Evolutionary conservation across 2,329 filamentous ascomycete genomes (phyloP).

Genomic region (Elsinoe batatas): DNA sequence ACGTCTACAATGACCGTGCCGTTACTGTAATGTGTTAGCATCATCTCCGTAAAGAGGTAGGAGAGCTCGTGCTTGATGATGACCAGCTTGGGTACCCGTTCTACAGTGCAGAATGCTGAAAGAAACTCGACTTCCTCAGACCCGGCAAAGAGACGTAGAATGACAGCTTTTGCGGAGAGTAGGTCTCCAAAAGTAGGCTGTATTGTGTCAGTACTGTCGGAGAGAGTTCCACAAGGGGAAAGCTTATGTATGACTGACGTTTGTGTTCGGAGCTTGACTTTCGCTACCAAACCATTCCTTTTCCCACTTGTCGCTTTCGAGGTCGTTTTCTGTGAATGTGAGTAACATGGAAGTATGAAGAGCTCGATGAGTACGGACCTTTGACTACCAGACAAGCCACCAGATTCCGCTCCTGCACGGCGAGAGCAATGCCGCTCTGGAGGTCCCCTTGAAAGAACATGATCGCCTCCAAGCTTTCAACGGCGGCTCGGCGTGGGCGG

Average conservation of each 20-base stretch:
- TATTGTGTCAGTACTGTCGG: background rate
- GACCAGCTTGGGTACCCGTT: conserved; percentile 65
- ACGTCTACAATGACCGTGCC: conserved; percentile 14
- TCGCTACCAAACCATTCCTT: conserved; percentile 22
- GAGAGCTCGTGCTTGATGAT: conserved; percentile 44
- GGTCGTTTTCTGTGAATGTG: conserved; percentile 49
- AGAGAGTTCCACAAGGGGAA: background rate
- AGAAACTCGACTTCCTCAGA: conserved; percentile 76
- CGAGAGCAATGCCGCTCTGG: conserved; percentile 68
- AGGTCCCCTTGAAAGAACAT: conserved; percentile 80
- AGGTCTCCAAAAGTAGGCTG: conserved; percentile 25
- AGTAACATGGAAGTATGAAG: background rate
- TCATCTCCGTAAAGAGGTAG: too few relatives aligned
- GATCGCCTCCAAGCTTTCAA: conserved; percentile 4
- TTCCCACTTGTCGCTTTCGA: conserved; percentile 49
- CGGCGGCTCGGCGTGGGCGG: background rate
- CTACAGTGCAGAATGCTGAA: conserved; percentile 71
- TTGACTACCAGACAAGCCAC: conserved; percentile 72
- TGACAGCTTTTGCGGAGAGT: conserved; percentile 54
- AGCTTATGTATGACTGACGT: background rate
- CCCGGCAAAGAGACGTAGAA: conserved; percentile 59
- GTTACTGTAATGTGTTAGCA: conserved; percentile 4
- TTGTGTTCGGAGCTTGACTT: background rate
- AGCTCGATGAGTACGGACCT: conserved; percentile 24
- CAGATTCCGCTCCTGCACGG: conserved; percentile 64